A percentile compares a stretch with the other conserved stretches of the same genome.
These are phyloP conservation scores for Colletotrichum tanaceti DNA, from an alignment of 2,329 filamentous ascomycete genomes.

Conservation along the genomic window DNA sequence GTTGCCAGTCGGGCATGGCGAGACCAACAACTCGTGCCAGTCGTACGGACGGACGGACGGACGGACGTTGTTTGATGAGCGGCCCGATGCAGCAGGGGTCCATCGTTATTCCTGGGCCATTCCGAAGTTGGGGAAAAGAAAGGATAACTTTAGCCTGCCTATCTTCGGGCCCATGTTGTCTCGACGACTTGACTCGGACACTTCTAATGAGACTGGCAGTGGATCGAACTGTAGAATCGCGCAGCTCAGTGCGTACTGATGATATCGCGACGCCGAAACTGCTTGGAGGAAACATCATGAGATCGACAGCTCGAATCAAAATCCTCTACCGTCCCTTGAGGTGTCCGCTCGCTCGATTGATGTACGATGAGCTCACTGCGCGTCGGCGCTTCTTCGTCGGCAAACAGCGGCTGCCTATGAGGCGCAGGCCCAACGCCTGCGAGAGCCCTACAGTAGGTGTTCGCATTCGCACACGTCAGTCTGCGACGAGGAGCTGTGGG, in stretches of 20 bases:
- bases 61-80: not conserved
- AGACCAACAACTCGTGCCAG: not conserved
- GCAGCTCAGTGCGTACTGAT: too few relatives aligned
- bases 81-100: conserved; percentile 23
- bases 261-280: not conserved
- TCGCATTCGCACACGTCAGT: conserved; percentile 14
- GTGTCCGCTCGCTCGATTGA: not conserved
- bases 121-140: not conserved
- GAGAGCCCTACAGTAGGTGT: not conserved
- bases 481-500: not conserved
- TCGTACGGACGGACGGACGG: not conserved
- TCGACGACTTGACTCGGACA: conserved; percentile 9
- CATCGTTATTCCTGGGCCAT: not conserved
- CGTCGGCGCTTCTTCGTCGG: not conserved
- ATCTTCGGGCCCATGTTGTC: conserved; percentile 7
- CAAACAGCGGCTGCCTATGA: not conserved
- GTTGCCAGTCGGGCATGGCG: not conserved
- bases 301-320: not conserved
- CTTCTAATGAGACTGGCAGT: not conserved
- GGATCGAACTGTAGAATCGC: not conserved
- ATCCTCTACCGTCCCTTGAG: conserved; percentile 9
- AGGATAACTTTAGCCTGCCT: not conserved
- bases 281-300: too few relatives aligned
- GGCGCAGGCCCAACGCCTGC: not conserved
- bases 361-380: not conserved